These are phyloP conservation scores for Penicillium sp. DNA, from an alignment of 2,329 filamentous ascomycete genomes.

Conservation along the genomic window DNA sequence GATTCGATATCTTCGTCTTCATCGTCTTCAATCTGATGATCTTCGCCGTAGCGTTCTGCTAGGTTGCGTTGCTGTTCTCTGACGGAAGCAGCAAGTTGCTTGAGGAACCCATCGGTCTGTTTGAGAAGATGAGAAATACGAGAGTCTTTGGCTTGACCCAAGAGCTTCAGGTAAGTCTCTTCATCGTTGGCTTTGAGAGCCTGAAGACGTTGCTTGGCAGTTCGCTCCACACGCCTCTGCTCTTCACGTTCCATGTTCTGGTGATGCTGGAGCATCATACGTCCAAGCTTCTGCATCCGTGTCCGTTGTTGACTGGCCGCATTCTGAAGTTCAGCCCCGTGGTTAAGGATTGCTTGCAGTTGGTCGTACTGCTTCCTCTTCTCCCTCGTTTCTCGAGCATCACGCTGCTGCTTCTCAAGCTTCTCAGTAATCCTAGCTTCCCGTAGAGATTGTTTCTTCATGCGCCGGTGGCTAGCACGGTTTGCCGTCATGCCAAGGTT, in stretches of 20 bases:
- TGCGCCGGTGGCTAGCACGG: conserved; percentile 82
- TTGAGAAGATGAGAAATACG: conserved; percentile 97
- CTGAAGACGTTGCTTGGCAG: conserved; percentile 98
- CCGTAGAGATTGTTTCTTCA: conserved; percentile 96
- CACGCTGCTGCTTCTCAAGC: conserved; percentile 97
- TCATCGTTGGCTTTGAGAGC: conserved; percentile 99
- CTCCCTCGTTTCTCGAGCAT: conserved; percentile 92
- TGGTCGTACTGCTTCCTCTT: conserved; percentile 98
- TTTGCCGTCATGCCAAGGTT: conserved; percentile 98
- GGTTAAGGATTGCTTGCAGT: conserved; percentile 81
- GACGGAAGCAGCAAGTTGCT: conserved; percentile 92
- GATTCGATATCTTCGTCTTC: conserved; percentile 71
- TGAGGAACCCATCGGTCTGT: conserved; percentile 96
- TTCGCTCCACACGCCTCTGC: conserved; percentile 96
- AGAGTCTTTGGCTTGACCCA: conserved; percentile 98
- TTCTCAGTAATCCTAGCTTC: conserved; percentile 98
- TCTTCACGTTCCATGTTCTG: conserved; percentile 99
- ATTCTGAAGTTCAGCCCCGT: conserved; percentile 77
- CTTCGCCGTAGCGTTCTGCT: conserved; percentile 76
- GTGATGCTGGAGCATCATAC: conserved; percentile 87
- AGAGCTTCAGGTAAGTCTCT: conserved; percentile 95
- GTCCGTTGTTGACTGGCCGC: conserved; percentile 69
- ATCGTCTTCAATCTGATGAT: conserved; percentile 57
- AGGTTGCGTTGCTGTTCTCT: conserved; percentile 89
- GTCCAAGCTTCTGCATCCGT: conserved; percentile 84